These are phyloP conservation scores for Tuber brumale DNA, from an alignment of 495 filamentous ascomycete species.

Conservation along the genomic window DNA sequence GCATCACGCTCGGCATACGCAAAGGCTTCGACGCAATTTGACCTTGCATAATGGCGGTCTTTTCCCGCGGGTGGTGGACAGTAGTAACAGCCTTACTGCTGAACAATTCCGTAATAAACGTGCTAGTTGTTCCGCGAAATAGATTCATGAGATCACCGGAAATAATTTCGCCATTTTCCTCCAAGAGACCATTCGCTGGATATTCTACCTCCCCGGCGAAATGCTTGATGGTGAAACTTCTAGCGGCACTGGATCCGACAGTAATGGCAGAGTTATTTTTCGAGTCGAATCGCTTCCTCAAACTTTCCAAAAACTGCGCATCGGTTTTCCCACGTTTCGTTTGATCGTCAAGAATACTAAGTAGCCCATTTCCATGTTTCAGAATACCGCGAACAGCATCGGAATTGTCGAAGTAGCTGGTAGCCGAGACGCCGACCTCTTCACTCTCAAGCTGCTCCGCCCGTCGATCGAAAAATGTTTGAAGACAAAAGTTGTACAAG, in stretches of 20 bases:
- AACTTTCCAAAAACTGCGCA: slow-evolving; percentile 77
- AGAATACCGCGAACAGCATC: slow-evolving; percentile 85
- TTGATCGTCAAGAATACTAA: slow-evolving; percentile 94
- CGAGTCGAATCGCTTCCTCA: slow-evolving; percentile 85
- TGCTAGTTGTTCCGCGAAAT: slow-evolving; percentile 75
- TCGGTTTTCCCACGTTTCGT: slow-evolving; percentile 81
- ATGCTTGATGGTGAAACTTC: slow-evolving; percentile 76
- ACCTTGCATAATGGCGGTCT: slow-evolving; percentile 86
- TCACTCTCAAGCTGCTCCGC: slow-evolving; percentile 87
- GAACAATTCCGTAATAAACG: slow-evolving; percentile 83
- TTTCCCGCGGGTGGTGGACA: slow-evolving; percentile 82
- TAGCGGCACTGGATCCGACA: slow-evolving; percentile 63
- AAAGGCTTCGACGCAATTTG: slow-evolving; percentile 90
- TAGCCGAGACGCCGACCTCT: slow-evolving; percentile 79
- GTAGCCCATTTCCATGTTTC: slow-evolving; percentile 83
- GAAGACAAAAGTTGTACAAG: slow-evolving; percentile 84
- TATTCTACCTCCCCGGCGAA: slow-evolving; percentile 98
- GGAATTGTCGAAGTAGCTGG: slow-evolving; percentile 94
- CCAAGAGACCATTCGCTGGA: slow-evolving; percentile 70
- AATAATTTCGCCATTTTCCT: slow-evolving; percentile 93
- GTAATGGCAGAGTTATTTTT: slow-evolving; percentile 79
- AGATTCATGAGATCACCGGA: slow-evolving; percentile 95
- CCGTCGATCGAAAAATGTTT: slow-evolving; percentile 91
- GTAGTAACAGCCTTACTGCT: slow-evolving; percentile 88
- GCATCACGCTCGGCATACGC: slow-evolving; percentile 87